These are phyloP conservation scores for Mortierella sp. DNA, from an alignment of 371 early-diverging fungal species.

Conservation along the genomic window DNA sequence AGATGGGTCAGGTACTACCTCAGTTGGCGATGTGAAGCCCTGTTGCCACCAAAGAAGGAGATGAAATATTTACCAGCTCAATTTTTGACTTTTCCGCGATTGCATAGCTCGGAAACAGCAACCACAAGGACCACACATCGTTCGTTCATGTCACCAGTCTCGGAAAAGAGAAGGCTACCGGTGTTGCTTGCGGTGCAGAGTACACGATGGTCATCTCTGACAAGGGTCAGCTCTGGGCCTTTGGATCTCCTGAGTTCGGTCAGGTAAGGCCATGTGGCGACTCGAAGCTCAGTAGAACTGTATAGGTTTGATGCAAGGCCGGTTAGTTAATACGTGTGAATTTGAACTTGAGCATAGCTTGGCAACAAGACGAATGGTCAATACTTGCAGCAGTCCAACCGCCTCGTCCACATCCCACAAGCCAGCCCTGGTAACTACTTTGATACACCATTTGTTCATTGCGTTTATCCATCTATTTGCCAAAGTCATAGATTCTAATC, in stretches of 20 bases:
- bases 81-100: neutral
- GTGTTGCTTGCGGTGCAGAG: slow-evolving; percentile 62
- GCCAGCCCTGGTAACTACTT: slow-evolving; percentile 55
- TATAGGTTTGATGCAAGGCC: too few species aligned
- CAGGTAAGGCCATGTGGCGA: slow-evolving; percentile 42
- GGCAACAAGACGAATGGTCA: slow-evolving; percentile 63
- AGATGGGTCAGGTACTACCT: slow-evolving; percentile 54
- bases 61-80: neutral
- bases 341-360: slow-evolving; percentile 37
- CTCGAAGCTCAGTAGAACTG: neutral
- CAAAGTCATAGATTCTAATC: neutral
- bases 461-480: neutral
- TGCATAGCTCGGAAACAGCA: slow-evolving; percentile 48
- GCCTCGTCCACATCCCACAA: slow-evolving; percentile 58
- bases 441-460: too few species aligned
- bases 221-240: slow-evolving; percentile 60
- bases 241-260: slow-evolving; percentile 64
- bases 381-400: slow-evolving; percentile 59
- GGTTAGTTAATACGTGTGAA: neutral
- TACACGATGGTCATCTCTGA: slow-evolving; percentile 60
- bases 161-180: slow-evolving; percentile 53
- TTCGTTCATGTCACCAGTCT: slow-evolving; percentile 54
- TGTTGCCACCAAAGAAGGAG: neutral
- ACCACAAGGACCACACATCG: slow-evolving; percentile 54
- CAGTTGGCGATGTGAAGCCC: neutral